Evolutionary conservation across 768 basidiomycete genomes (phyloP), one percentile per base, ranked within the genome.

Genomic region (Obba rivulosa): DNA sequence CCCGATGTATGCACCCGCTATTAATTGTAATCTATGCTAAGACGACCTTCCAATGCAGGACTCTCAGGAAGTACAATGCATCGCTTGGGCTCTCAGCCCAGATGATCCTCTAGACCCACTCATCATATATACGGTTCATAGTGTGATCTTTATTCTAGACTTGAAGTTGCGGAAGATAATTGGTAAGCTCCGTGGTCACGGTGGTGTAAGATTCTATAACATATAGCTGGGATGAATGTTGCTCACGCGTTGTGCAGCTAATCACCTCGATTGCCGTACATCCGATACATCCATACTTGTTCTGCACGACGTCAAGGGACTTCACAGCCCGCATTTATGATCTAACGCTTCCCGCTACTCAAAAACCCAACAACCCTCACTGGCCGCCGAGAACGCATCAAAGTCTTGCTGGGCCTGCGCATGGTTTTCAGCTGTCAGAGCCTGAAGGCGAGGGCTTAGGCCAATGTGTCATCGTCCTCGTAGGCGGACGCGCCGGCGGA

Each of bases 261-360:
- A 87, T 91, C 49, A 87, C 83, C 0, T 81, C 82, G 8, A 76
- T 91, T 5, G 75, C 70, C 0, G 79, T 83, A 7, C 83, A 88
- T 61, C 84, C 82, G 4, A 67, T 56, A 0, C 68, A 67, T 37
- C 78, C 81, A 10, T 70, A 84, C 52, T 60, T 83, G 3, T 73
- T 87, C 52, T 82, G 81, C 55, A 85, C 83, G 2, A 87, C 86
- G 13, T 87, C 87, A 0, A 69, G 81, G 37, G 87, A 91, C 61
- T 78, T 78, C 56, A 78, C 85, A 0, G 73, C 80, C 4, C 72
- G 88, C 23, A 75, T 91, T 41, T 89, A 88, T 48, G 79, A 88
- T 58, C 70, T 89, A 3, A 67, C 67, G 16, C 61, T 68, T 2
- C 50, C 62, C 13, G 62, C 67, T 2, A 53, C 66, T 34, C 50